Percentiles rank a stretch among this genome's conserved stretches.
These are phyloP conservation scores for Neofusicoccum kwambonambiense DNA, from an alignment of 2,329 filamentous ascomycete species.

Conservation along the genomic window DNA sequence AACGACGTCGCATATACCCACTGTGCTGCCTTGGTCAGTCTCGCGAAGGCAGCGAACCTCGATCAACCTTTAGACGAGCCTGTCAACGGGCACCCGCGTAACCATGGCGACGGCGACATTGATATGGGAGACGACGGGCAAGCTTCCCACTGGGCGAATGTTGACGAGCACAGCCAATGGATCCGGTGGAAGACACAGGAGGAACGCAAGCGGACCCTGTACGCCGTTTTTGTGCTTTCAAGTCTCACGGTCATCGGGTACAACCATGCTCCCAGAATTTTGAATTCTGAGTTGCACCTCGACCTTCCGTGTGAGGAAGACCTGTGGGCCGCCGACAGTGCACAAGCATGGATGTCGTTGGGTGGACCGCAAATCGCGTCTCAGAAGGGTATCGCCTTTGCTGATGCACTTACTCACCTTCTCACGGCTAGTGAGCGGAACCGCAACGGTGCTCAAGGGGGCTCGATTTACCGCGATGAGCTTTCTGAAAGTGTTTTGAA, in stretches of 20 bases:
- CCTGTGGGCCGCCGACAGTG: conserved; percentile 79
- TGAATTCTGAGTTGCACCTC: conserved; percentile 88
- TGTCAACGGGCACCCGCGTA: conserved; percentile 23
- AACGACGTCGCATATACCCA: conserved; percentile 92
- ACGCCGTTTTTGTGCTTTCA: conserved; percentile 85
- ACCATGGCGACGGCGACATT: conserved; percentile 45
- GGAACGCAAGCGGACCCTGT: conserved; percentile 90
- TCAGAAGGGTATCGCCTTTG: conserved; percentile 73
- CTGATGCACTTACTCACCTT: conserved; percentile 75
- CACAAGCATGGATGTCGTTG: conserved; percentile 75
- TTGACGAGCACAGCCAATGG: conserved; percentile 72
- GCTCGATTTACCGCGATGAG: conserved; percentile 38
- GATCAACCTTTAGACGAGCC: conserved; percentile 40
- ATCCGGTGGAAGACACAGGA: conserved; percentile 83
- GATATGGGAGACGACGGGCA: conserved; percentile 53
- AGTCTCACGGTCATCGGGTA: conserved; percentile 89
- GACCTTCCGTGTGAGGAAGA: conserved; percentile 93
- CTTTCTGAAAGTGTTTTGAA: conserved; percentile 63
- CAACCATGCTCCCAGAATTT: conserved; percentile 85
- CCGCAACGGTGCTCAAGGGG: conserved; percentile 27
- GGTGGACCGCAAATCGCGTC: conserved; percentile 70
- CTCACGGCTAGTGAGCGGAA: conserved; percentile 72
- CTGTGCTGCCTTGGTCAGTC: conserved; percentile 83
- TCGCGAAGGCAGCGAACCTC: conserved; percentile 85
- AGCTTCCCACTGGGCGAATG: conserved; percentile 26